Base-by-base conservation (phyloP, 257 asterid genomes). In the Solanum pinnatisectum region DNA sequence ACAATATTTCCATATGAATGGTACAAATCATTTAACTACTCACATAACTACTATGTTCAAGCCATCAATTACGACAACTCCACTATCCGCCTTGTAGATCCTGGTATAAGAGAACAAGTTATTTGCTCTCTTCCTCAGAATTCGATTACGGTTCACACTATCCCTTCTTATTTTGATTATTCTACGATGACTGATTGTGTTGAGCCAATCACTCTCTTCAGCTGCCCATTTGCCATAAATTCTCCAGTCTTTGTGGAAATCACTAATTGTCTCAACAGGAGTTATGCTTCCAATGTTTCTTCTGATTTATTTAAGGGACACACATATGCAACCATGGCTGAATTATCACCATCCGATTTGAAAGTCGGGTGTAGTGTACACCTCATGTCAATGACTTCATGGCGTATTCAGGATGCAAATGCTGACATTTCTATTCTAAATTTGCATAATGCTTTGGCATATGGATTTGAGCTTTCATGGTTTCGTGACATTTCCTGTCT, bases 401-500 rank as follows among this genome's bases (percentile, higher is more conserved):
- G 68, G 87, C 25, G 7, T 22, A 87, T 73, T 56, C 16, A 74
- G 56, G 74, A 68, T 40, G 87, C 25, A 22, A 37, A n/a, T 37
- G 63, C 33, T 8, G 44, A 78, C 18, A 10, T 83, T 59, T 88
- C 90, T 1, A 88, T 90, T 70, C 87, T 37, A 49, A 79, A 84
- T 39, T 35, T 87, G 68, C 92, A 90, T 44, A 33, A 42, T 14
- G 87, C 91, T 70, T 73, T 89, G 87, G 13, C 88, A 6, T 86
- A 90, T 87, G 93, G 93, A 27, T 91, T 91, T 56, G 90, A 91
- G 86, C 25, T 87, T 59, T 87, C 88, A 6, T 90, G 91, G 90
- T 60, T 56, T 78, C 0, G 3, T 9, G 0, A 23, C 2, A 0
- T 77, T 77, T 13, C 23, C 4, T 37, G 84, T 6, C 0, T 1